Conservation (phyloP, 768 basidiomycete genomes). For the Podaxis sp. region DNA sequence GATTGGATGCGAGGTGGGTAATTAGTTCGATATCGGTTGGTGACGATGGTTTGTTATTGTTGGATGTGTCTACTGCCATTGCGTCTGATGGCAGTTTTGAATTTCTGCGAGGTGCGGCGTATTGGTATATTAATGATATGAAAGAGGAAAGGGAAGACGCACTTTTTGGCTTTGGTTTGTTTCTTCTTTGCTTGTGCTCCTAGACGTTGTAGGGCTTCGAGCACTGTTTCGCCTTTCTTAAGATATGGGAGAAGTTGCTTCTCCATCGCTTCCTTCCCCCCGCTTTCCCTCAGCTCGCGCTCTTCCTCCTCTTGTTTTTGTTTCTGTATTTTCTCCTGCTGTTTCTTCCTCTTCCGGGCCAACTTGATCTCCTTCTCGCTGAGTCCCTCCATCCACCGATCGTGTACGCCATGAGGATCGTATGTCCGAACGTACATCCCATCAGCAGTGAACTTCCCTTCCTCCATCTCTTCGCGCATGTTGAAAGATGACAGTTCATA, state of each 20-base stretch:
- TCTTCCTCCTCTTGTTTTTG: conserved; percentile 73
- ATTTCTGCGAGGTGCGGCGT: conserved; percentile 21
- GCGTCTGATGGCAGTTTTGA: conserved; percentile 24
- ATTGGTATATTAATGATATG: conserved; percentile 14
- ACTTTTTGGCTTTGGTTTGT: conserved; percentile 33
- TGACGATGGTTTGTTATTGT: conserved; percentile 1
- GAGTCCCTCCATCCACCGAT: conserved; percentile 93
- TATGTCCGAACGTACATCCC: conserved; percentile 83
- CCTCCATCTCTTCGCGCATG: conserved; percentile 98
- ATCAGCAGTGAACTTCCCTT: conserved; percentile 95
- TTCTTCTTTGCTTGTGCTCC: conserved; percentile 66
- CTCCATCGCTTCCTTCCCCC: conserved; percentile 63
- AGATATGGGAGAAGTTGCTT: conserved; percentile 69
- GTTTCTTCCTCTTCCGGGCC: conserved; percentile 73
- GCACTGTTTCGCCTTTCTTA: conserved; percentile 87
- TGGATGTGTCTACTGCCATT: conserved; percentile 47
- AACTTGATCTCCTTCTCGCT: conserved; percentile 83
- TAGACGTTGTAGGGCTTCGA: conserved; percentile 85
- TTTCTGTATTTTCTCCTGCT: conserved; percentile 69
- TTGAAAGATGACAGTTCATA: conserved; percentile 94
- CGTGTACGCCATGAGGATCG: conserved; percentile 90
- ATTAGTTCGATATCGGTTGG: conserved; percentile 69
- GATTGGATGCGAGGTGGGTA: conserved; percentile 83
- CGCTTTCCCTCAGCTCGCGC: conserved; percentile 64
- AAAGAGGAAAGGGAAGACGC: neutral